A percentile compares a stretch with the other conserved stretches of the same genome.
phyloP scores from a whole-genome alignment of 1,284 basidiomycete genomes.

The Exobasidium rhododendri region DNA sequence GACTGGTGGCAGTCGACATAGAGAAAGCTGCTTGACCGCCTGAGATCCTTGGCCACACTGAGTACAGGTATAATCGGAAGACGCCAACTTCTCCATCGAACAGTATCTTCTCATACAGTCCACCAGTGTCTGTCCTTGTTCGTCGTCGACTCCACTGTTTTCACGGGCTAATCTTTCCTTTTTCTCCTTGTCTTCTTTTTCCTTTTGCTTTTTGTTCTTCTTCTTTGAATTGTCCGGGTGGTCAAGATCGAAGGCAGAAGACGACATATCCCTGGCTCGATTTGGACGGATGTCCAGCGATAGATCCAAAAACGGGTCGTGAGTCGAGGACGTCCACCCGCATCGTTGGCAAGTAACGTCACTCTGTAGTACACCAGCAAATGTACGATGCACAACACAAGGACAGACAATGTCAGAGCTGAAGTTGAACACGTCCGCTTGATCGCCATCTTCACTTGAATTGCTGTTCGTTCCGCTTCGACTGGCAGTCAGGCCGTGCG shows the following conservation, averaged over 20 bases:
- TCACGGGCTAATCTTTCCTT: conserved; percentile 56
- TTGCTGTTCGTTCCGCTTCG: conserved; percentile 12
- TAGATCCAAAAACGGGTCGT: conserved; percentile 87
- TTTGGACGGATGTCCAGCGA: conserved; percentile 65
- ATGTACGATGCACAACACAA: conserved; percentile 87
- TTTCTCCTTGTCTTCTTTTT: conserved; percentile 38
- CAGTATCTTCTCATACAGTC: conserved; percentile 44
- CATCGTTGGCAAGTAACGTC: conserved; percentile 79
- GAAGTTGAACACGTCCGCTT: neutral
- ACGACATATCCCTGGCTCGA: neutral
- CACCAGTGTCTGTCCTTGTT: conserved; percentile 36
- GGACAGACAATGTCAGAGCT: conserved; percentile 63
- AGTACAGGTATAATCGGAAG: conserved; percentile 61
- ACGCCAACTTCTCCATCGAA: conserved; percentile 41
- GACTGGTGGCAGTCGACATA: conserved; percentile 81
- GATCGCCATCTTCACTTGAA: conserved; percentile 6
- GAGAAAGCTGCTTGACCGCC: conserved; percentile 77
- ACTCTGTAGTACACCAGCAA: conserved; percentile 80
- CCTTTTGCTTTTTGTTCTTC: conserved; percentile 50
- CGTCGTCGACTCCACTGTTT: conserved; percentile 24
- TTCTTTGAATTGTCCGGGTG: conserved; percentile 11
- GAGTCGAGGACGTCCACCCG: conserved; percentile 70
- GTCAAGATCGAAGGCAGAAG: neutral
- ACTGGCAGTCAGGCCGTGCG: conserved; percentile 12
- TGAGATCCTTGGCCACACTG: conserved; percentile 58